Base-by-base conservation (phyloP, 257 asterid species). In the Gentiana straminea region DNA sequence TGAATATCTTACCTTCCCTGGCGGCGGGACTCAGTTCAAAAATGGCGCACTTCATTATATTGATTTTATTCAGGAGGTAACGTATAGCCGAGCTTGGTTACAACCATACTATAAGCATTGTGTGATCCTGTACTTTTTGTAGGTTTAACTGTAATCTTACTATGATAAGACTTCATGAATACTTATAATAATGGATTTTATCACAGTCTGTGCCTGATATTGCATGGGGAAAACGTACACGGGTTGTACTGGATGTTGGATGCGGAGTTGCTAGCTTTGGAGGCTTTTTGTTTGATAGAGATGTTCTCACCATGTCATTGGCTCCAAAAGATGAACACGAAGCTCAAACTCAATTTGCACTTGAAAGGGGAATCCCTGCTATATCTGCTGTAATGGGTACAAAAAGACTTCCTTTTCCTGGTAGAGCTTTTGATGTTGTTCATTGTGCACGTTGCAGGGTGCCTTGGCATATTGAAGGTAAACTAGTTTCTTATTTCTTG, bases 261-360 rank as follows among this genome's bases (percentile, higher is more conserved):
- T 92, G 99, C 69, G 99, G 97, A 44, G 99, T 92, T 67, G 99
- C 97, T 64, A 92, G 99, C 79, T 92, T 88, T 74, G 99, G 99
- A 15, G 97, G 97, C 56, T 88, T 73, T 73, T 94, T 85, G 66
- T 92, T 92, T 69, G 99, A 92, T 8, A 75, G 83, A 73, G 92
- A 82, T 73, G 86, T 75, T 55, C 72, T 87, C 60, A 75, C 97
- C 72, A 91, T 91, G 98, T 86, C 98, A 55, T 75, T 87, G 54
- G 96, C 97, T 49, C 96, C 96, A 57, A 91, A 91, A 77, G 97
- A 87, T 64, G 98, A 91, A 77, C 98, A 91, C 52, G 99, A 92
- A 77, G 98, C 96, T 66, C 98, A 87, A 73, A 83, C 80, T 68
- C 98, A 87, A 68, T 91, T 91, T 76, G 97, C 97, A 58, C 92